phyloP scores from a whole-genome alignment of 2,329 filamentous ascomycete species.

The Talaromyces sp. region DNA sequence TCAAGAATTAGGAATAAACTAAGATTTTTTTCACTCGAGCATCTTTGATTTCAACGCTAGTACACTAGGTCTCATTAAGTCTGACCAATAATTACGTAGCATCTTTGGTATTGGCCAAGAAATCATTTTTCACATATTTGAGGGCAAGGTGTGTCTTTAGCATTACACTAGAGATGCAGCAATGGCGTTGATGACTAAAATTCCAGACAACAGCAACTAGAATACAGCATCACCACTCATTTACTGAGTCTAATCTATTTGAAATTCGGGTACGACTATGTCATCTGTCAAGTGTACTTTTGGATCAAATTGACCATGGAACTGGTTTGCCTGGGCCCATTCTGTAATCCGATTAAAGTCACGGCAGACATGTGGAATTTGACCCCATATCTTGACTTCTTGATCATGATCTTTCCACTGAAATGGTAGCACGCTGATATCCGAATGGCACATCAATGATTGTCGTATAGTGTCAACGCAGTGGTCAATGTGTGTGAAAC shows the following conservation, averaged over 20 bases:
- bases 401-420: neutral
- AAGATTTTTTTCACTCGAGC: neutral
- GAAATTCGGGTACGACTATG: neutral
- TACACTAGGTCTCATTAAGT: neutral
- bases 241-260: neutral
- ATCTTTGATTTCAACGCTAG: neutral
- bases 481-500: neutral
- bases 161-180: neutral
- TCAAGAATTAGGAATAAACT: neutral
- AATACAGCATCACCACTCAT: neutral
- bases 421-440: slow-evolving; percentile 3
- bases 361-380: neutral
- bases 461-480: slow-evolving; percentile 3
- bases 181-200: neutral
- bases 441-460: slow-evolving; percentile 1
- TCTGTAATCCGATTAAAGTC: slow-evolving; percentile 2
- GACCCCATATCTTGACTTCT: neutral
- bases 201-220: neutral
- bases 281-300: neutral
- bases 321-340: neutral
- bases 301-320: neutral
- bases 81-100: neutral
- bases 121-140: neutral
- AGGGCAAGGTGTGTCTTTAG: neutral
- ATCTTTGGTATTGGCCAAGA: neutral